phyloP scores from a whole-genome alignment of 2,329 filamentous ascomycete species.

The Ophiostoma montium region DNA sequence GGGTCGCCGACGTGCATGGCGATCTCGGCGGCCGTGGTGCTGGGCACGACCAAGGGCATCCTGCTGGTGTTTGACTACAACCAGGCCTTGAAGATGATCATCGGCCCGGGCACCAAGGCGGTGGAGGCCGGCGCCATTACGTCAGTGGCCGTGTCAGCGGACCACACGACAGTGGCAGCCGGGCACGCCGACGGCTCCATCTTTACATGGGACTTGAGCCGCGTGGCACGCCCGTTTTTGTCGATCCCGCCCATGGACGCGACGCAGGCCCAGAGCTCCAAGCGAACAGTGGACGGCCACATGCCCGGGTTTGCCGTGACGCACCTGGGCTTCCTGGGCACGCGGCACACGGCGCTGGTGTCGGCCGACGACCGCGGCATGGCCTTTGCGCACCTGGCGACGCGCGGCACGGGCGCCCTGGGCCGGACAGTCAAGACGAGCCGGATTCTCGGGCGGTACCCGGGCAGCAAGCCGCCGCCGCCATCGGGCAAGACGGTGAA shows the following conservation, averaged over 20 bases:
- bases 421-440: slow-evolving; percentile 79
- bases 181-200: slow-evolving; percentile 85
- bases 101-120: slow-evolving; percentile 87
- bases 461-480: slow-evolving; percentile 46
- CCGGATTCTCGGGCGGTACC: slow-evolving; percentile 82
- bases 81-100: slow-evolving; percentile 85
- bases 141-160: slow-evolving; percentile 77
- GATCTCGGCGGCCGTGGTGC: slow-evolving; percentile 73
- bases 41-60: slow-evolving; percentile 87
- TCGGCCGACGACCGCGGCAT: slow-evolving; percentile 92
- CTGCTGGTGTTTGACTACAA: slow-evolving; percentile 96
- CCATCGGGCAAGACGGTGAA: slow-evolving; percentile 50
- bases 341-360: slow-evolving; percentile 82
- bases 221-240: slow-evolving; percentile 75
- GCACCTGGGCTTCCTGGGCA: slow-evolving; percentile 90
- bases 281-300: slow-evolving; percentile 67
- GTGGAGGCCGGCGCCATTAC: slow-evolving; percentile 83
- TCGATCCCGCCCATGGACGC: slow-evolving; percentile 65
- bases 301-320: slow-evolving; percentile 62
- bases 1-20: slow-evolving; percentile 80
- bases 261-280: slow-evolving; percentile 38
- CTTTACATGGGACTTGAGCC: slow-evolving; percentile 88
- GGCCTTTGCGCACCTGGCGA: slow-evolving; percentile 95
- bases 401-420: slow-evolving; percentile 74
- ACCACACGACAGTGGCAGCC: slow-evolving; percentile 80